Percentiles rank a stretch among this genome's conserved stretches.
phyloP scores from a whole-genome alignment of 2,329 filamentous ascomycete genomes.

The Coleophoma crateriformis region DNA sequence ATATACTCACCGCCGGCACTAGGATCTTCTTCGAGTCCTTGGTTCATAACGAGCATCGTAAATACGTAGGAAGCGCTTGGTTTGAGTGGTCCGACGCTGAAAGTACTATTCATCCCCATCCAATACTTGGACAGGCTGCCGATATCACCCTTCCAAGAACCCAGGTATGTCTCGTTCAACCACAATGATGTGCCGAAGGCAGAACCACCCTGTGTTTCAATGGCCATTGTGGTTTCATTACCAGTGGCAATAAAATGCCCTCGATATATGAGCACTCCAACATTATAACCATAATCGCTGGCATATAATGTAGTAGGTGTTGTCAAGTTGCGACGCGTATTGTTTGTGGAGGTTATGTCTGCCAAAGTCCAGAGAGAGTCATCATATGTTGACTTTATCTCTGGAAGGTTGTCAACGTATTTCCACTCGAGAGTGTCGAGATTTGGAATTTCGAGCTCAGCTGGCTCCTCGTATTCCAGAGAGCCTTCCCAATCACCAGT shows the following conservation, averaged over 20 bases:
- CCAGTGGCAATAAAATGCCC: constrained; percentile 61
- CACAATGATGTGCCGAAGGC: constrained; percentile 62
- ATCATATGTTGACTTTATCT: constrained; percentile 54
- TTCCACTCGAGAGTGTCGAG: constrained; percentile 58
- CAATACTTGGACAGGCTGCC: constrained; percentile 36
- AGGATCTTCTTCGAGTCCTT: constrained; percentile 63
- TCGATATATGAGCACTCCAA: constrained; percentile 61
- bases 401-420: constrained; percentile 63
- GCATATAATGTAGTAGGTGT: constrained; percentile 54
- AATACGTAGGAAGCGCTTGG: constrained; percentile 49
- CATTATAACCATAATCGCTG: constrained; percentile 59
- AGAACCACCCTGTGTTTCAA: constrained; percentile 57
- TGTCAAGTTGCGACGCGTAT: constrained; percentile 37
- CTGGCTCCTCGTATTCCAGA: constrained; percentile 43
- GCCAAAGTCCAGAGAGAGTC: constrained; percentile 61
- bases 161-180: constrained; percentile 55
- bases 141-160: constrained; percentile 48
- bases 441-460: constrained; percentile 43
- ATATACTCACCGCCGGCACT: constrained; percentile 51
- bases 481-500: constrained; percentile 39
- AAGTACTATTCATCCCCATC: constrained; percentile 38
- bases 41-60: constrained; percentile 66
- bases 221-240: constrained; percentile 47
- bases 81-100: constrained; percentile 43
- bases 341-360: constrained; percentile 9